phyloP scores from a whole-genome alignment of 2,329 filamentous ascomycete genomes.

The Beauveria varroae region DNA sequence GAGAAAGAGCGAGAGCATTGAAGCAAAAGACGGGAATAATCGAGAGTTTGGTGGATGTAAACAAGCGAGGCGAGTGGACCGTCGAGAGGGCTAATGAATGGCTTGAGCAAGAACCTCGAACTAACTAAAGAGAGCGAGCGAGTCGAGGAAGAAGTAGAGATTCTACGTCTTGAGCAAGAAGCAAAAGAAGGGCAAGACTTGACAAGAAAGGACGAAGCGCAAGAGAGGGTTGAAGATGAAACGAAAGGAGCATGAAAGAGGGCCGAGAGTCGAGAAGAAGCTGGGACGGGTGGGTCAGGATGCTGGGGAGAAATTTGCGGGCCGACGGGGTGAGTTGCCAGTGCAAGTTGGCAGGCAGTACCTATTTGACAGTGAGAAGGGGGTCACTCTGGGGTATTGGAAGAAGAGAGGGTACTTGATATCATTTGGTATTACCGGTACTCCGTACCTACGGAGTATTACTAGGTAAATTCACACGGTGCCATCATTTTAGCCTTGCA shows the following conservation, averaged over 20 bases:
- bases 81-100: neutral
- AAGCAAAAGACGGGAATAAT: neutral
- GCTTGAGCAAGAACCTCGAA: neutral
- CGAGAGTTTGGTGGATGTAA: neutral
- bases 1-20: neutral
- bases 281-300: neutral
- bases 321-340: neutral
- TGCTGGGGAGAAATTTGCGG: neutral
- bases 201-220: neutral
- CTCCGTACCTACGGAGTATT: neutral
- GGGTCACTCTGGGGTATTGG: constrained; percentile 2
- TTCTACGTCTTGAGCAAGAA: neutral
- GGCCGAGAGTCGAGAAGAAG: neutral
- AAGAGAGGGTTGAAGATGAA: neutral
- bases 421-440: neutral
- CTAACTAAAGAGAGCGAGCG: neutral
- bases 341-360: neutral
- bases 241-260: constrained; percentile 1
- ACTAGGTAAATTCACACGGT: neutral
- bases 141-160: neutral
- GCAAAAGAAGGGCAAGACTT: neutral
- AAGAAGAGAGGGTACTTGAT: neutral
- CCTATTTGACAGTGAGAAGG: neutral
- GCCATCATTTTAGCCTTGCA: neutral
- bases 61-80: neutral